Evolutionary conservation across 345 rosid genomes (phyloP).

Genomic region (Heritiera littoralis): DNA sequence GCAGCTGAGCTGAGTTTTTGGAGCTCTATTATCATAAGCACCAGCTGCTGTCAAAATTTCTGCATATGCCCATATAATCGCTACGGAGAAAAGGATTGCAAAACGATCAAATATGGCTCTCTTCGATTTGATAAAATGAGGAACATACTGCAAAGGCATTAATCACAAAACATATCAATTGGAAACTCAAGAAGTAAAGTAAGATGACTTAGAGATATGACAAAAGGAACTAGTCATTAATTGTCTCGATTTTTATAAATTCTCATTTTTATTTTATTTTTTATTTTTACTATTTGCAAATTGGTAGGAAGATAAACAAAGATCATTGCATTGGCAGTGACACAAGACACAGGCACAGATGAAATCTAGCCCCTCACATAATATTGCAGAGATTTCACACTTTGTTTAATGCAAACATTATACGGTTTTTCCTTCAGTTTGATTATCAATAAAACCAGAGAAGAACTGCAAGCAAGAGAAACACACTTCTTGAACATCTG

Average conservation of each 20-base stretch:
- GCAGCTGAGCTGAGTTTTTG: conserved; percentile 72
- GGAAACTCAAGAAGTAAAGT: conserved; percentile 2
- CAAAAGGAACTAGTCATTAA: background rate
- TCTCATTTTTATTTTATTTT: too few species aligned
- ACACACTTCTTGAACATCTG: background rate
- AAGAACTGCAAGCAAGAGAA: background rate
- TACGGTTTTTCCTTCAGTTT: background rate
- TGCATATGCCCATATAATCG: conserved; percentile 69
- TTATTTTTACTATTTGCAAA: background rate
- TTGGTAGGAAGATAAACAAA: background rate
- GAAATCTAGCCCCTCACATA: conserved; percentile 8
- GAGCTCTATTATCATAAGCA: conserved; percentile 59
- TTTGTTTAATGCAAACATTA: background rate
- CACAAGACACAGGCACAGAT: background rate
- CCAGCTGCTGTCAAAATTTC: conserved; percentile 82
- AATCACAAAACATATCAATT: conserved; percentile 6
- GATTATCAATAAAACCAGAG: background rate
- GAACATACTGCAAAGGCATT: conserved; percentile 57
- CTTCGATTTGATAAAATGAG: conserved; percentile 50
- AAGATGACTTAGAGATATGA: background rate
- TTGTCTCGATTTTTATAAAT: background rate
- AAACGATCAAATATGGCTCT: conserved; percentile 44
- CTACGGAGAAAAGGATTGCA: conserved; percentile 62
- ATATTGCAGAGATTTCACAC: background rate
- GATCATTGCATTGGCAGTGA: background rate